phyloP scores from a whole-genome alignment of 805 yeast genomes.

The Metschnikowia continentalis region DNA sequence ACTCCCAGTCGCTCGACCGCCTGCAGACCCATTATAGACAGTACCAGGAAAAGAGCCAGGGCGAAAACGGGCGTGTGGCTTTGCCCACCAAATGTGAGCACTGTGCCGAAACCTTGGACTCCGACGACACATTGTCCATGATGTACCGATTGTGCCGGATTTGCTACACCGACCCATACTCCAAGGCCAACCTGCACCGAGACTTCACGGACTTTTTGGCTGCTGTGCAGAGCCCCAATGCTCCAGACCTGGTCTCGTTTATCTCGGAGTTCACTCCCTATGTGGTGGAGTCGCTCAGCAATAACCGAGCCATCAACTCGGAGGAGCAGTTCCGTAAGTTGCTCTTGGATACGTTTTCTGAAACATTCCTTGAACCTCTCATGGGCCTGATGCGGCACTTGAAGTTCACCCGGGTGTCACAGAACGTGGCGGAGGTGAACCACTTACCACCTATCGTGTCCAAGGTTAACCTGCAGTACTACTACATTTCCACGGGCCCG shows the following conservation, averaged over 20 bases:
- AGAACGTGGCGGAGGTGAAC: constrained; percentile 26
- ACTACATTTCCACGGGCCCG: constrained; percentile 18
- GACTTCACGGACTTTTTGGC: constrained; percentile 27
- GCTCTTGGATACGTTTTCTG: constrained; percentile 30
- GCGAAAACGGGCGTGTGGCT: constrained; percentile 15
- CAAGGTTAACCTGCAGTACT: constrained; percentile 18
- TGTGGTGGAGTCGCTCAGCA: constrained; percentile 22
- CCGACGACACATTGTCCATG: constrained; percentile 22
- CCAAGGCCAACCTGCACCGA: constrained; percentile 22
- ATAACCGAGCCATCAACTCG: constrained; percentile 20
- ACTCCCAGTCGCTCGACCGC: constrained; percentile 9
- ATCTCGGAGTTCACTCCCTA: constrained; percentile 16
- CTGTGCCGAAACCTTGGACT: constrained; percentile 22
- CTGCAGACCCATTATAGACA: constrained; percentile 16
- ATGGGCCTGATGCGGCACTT: constrained; percentile 30
- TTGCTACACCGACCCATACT: constrained; percentile 31
- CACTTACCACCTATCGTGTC: constrained; percentile 16
- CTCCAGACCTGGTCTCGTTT: constrained; percentile 13
- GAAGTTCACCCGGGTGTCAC: constrained; percentile 26
- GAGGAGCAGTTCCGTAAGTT: constrained; percentile 35
- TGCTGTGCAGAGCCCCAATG: constrained; percentile 18
- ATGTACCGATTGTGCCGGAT: constrained; percentile 26
- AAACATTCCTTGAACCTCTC: constrained; percentile 37
- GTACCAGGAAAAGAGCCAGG: constrained; percentile 17
- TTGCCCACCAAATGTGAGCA: constrained; percentile 26